Evolutionary conservation across 1,139 yeast species (phyloP), one percentile per base, ranked within the genome.

Genomic region (Nadsonia commutata): DNA sequence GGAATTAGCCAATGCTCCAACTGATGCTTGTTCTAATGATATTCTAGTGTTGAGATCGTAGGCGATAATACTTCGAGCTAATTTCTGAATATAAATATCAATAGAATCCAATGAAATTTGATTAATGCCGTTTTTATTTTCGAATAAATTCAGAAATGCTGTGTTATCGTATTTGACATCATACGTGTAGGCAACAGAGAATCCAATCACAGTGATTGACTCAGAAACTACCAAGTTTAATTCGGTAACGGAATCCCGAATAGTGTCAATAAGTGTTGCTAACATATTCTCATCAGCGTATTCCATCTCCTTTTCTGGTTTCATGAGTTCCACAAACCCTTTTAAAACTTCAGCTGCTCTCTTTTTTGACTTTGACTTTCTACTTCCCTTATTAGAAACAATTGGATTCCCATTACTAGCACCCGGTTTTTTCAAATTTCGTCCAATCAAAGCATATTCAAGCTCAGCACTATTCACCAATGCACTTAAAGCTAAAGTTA

Each of bases 391-490:
- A 20, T 37, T 31, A 27, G 37, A 8, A n/a, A 20, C 17, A 11
- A 18, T 17, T 18, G 19, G 23, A 22, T 31, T 20, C 4, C 40
- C 49, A 8, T 50, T 44, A 2, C 49, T 44, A 19, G 46, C 38
- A n/a, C 45, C 46, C 36, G 37, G 31, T 9, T 41, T 36, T 22
- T 46, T 38, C 23, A 36, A 33, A 13, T 37, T 31, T 13, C 22
- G 46, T 48, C 61, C 63, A 11, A 66, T 48, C 2, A 67, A 50
- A 1, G 68, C 60, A 41, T 62, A 67, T 48, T 68, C 69, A 16
- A 70, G 51, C 45, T 71, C 74, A 42, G 74, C 70, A 0, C 75
- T 70, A 45, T 71, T 72, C 6, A 68, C 60, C 20, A 71, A 48
- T 2, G 72, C 74, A 50, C 62, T 65, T 2, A 64, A 53, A 37